Evolutionary conservation across 2,329 filamentous ascomycete species (phyloP).

Genomic region (Fusarium pilosicola): DNA sequence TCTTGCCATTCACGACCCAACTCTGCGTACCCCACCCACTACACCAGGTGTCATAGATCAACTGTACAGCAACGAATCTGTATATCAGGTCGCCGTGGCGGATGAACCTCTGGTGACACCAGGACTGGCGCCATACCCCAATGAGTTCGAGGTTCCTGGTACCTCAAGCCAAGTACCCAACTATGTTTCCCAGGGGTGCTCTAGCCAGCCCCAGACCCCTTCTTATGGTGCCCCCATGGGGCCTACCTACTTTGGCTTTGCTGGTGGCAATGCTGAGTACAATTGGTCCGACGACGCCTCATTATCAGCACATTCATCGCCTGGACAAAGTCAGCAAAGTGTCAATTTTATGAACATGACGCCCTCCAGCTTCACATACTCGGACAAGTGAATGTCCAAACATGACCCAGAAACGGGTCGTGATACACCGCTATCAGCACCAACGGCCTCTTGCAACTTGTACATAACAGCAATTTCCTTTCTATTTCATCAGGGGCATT

Average conservation of each 20-base stretch:
- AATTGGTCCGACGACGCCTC: slow-evolving; percentile 62
- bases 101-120: slow-evolving; percentile 63
- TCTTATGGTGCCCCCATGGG: slow-evolving; percentile 57
- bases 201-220: slow-evolving; percentile 61
- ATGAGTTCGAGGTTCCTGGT: slow-evolving; percentile 57
- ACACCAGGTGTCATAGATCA: slow-evolving; percentile 61
- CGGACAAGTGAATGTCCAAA: slow-evolving; percentile 28
- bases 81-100: slow-evolving; percentile 51
- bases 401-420: neutral
- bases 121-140: slow-evolving; percentile 56
- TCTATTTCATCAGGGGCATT: slow-evolving; percentile 18
- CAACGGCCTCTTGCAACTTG: slow-evolving; percentile 10
- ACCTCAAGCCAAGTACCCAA: slow-evolving; percentile 55
- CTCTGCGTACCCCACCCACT: slow-evolving; percentile 63
- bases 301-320: slow-evolving; percentile 48
- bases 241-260: slow-evolving; percentile 53
- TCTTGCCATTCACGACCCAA: slow-evolving; percentile 52
- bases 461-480: slow-evolving; percentile 29
- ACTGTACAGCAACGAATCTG: slow-evolving; percentile 54
- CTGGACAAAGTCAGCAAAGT: slow-evolving; percentile 45
- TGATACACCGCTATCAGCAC: neutral
- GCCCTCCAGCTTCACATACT: slow-evolving; percentile 43
- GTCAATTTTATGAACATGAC: slow-evolving; percentile 53
- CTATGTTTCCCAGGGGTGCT: slow-evolving; percentile 55
- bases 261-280: slow-evolving; percentile 58